Conservation (phyloP, 108 stramenopile species). For the Cyclotella choctawhatcheeana region DNA sequence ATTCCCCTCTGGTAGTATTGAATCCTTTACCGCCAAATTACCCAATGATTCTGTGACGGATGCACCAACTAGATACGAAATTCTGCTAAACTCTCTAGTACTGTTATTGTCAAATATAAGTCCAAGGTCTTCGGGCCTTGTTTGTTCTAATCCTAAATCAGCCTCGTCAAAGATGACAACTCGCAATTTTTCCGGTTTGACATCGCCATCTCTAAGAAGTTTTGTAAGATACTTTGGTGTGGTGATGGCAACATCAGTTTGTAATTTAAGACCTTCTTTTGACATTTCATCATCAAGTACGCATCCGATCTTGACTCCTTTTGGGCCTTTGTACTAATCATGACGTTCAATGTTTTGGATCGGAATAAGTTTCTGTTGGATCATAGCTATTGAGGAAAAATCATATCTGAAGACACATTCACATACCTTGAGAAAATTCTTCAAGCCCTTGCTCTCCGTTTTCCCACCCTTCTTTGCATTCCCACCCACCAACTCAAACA, state of each 20-base stretch:
- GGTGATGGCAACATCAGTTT: conserved; percentile 87
- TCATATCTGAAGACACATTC: not conserved
- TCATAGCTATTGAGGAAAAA: not conserved
- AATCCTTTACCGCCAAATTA: conserved; percentile 67
- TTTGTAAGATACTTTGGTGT: conserved; percentile 78
- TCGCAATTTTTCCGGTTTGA: conserved; percentile 73
- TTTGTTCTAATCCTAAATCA: conserved; percentile 84
- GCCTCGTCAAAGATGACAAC: conserved; percentile 83
- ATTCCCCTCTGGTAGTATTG: conserved; percentile 76
- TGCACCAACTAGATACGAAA: conserved; percentile 82
- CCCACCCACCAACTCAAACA: conserved; percentile 80
- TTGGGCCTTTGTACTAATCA: conserved; percentile 76
- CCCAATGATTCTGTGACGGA: conserved; percentile 83
- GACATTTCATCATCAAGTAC: conserved; percentile 84
- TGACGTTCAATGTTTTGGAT: not conserved
- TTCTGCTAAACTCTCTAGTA: conserved; percentile 59
- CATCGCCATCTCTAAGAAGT: conserved; percentile 73
- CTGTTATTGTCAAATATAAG: conserved; percentile 67
- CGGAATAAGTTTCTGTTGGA: too few relatives aligned
- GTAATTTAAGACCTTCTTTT: conserved; percentile 78
- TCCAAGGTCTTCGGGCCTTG: conserved; percentile 51
- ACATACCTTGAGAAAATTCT: conserved; percentile 70
- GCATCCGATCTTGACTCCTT: conserved; percentile 85
- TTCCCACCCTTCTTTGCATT: conserved; percentile 53
- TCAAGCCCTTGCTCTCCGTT: conserved; percentile 51